Evolutionary conservation across 192 early-diverging fungal species (phyloP), one percentile per base, ranked within the genome.

Genomic region (Chytriomyces confervae): DNA sequence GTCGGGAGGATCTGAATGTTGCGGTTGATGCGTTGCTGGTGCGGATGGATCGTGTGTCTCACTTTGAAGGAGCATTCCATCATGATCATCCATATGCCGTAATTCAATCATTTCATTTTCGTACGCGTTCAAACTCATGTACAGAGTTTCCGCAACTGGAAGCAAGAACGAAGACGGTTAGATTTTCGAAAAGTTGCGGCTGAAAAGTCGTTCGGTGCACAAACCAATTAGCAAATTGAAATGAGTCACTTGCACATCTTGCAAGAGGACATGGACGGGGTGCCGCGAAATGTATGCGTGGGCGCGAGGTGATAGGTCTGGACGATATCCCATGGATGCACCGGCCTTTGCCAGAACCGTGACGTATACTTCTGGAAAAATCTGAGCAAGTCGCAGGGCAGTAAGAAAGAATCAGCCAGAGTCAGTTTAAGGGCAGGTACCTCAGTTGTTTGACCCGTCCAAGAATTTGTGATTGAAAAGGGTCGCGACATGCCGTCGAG

Each of bases 291-390:
- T 70, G 66, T 78, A 84, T 18, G 61, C 68, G 11, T 82, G 65
- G 6, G 81, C 80, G 5, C 62, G 50, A 5, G 84, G 75, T 51
- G 74, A 69, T 50, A 80, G 69, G 5, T 65, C 66, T 8, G 75
- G 69, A 7, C 81, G 79, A 61, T 82, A 83, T 36, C 62, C 74
- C 74, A 66, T 80, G n/a, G 82, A 46, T 6, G 48, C 80, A 49
- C 84, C 87, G 23, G 76, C 80, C 50, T 88, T 84, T 7, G 83
- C 87, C 24, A 85, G 70, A 50, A 88, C 81, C 5, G 87, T 85
- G 3, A 86, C 72, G 60, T 85, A 79, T 11, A 88, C 49, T 29
- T 84, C 78, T 50, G 86, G 86, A 27, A 67, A 16, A 44, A 86
- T 47, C 79, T 81, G 69, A 16, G 10, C 8, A 72, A 1, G 0